Evolutionary conservation across 192 early-diverging fungal genomes (phyloP).

Genomic region (Rhizoclosmatium globosum): DNA sequence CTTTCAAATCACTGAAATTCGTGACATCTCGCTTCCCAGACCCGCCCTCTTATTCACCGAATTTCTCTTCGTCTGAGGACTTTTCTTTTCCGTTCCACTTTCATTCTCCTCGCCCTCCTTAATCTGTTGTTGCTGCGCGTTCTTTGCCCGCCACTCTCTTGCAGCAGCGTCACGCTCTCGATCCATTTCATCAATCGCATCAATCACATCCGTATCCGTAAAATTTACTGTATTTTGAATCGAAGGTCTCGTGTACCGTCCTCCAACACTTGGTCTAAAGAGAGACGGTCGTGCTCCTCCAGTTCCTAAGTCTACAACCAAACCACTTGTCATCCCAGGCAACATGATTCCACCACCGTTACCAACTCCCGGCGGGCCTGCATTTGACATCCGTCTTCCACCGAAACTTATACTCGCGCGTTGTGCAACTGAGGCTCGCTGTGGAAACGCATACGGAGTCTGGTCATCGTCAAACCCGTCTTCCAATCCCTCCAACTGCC

Average conservation of each 20-base stretch:
- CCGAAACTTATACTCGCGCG: neutral
- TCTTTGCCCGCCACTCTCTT: neutral
- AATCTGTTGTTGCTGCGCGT: neutral
- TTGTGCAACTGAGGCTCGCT: neutral
- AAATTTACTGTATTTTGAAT: neutral
- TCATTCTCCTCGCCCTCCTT: neutral
- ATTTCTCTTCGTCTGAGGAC: neutral
- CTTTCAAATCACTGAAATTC: neutral
- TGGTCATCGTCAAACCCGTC: too few species aligned
- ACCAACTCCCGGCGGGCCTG: too few species aligned
- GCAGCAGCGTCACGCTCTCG: neutral
- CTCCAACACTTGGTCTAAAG: neutral
- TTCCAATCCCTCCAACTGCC: too few species aligned
- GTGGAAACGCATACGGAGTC: neutral
- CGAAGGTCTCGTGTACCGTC: neutral
- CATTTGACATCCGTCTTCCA: neutral
- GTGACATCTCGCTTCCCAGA: neutral
- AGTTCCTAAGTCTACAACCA: neutral
- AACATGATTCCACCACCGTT: too few species aligned
- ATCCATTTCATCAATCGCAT: slow-evolving; percentile 1
- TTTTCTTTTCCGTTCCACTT: neutral
- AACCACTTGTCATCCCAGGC: neutral
- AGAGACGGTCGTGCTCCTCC: neutral
- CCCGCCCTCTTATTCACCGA: neutral
- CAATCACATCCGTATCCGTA: neutral